phyloP scores from a whole-genome alignment of 306 rosid species.

The Quercus dentata region DNA sequence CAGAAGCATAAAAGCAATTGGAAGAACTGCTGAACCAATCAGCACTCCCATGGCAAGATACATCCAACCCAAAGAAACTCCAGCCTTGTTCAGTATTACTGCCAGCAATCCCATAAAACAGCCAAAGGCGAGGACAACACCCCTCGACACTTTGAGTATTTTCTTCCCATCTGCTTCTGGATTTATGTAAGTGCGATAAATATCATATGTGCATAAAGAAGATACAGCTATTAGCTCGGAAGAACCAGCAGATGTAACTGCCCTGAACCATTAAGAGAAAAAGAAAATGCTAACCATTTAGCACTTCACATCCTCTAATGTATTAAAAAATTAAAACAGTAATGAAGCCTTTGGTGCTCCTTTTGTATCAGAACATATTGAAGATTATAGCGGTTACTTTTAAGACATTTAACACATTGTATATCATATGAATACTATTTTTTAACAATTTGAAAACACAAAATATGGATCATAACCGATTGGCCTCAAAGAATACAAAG shows the following conservation, averaged over 20 bases:
- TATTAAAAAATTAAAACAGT: neutral
- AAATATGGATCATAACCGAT: no score
- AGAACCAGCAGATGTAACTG: slow-evolving; percentile 96
- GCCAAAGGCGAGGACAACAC: slow-evolving; percentile 62
- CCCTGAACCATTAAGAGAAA: slow-evolving; percentile 51
- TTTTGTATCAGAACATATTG: no score
- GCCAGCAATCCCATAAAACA: slow-evolving; percentile 86
- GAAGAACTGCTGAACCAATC: slow-evolving; percentile 90
- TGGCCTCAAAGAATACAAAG: no score
- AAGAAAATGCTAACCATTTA: neutral
- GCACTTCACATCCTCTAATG: neutral
- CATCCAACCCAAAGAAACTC: slow-evolving; percentile 93
- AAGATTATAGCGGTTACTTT: no score
- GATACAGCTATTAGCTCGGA: slow-evolving; percentile 83
- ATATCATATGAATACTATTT: no score
- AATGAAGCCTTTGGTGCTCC: no score
- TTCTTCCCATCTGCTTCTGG: slow-evolving; percentile 77
- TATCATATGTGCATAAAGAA: slow-evolving; percentile 83
- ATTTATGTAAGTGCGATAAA: slow-evolving; percentile 81
- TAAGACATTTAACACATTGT: no score
- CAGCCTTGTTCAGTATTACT: slow-evolving; percentile 76
- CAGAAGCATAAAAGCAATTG: slow-evolving; percentile 86
- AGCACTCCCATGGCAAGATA: slow-evolving; percentile 90
- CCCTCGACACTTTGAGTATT: slow-evolving; percentile 75
- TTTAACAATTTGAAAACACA: no score